phyloP scores from a whole-genome alignment of 345 rosid genomes.

The Populus ilicifolia region DNA sequence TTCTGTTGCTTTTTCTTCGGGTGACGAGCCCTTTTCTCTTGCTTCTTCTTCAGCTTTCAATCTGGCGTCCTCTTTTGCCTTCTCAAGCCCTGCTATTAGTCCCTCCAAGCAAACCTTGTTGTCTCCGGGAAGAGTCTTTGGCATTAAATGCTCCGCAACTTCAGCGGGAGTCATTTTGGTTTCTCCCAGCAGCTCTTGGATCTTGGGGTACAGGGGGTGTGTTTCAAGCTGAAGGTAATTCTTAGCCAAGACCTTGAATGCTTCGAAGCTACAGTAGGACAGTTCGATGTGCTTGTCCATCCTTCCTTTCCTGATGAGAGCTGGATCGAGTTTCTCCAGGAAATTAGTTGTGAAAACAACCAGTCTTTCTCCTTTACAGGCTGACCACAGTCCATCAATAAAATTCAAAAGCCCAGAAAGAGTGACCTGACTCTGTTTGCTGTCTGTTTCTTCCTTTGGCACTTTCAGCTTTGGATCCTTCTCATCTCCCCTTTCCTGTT shows the following conservation, averaged over 20 bases:
- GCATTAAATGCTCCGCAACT: constrained; percentile 20
- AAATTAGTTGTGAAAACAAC: constrained; percentile 7
- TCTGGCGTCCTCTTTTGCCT: background rate
- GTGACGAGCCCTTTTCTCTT: background rate
- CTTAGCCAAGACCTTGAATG: background rate
- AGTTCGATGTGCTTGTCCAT: constrained; percentile 9
- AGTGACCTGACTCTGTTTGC: background rate
- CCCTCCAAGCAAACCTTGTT: constrained; percentile 2
- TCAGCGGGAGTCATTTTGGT: constrained; percentile 14
- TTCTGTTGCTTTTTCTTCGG: background rate
- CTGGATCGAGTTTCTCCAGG: constrained; percentile 7
- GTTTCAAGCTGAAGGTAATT: background rate
- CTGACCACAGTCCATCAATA: constrained; percentile 1
- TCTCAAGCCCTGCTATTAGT: constrained; percentile 8
- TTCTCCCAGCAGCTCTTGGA: background rate
- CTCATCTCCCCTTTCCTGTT: background rate
- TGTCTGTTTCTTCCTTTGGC: background rate
- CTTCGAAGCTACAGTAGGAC: constrained; percentile 3
- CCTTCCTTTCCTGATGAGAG: constrained; percentile 2
- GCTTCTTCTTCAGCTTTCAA: constrained; percentile 8
- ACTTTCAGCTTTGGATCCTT: background rate
- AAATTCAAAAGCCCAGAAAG: constrained; percentile 8
- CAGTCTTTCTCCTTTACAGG: constrained; percentile 2
- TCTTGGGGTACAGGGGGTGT: background rate
- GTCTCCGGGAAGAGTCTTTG: constrained; percentile 4